Evolutionary conservation across 768 basidiomycete genomes (phyloP), one percentile per base, ranked within the genome.

Genomic region (Tylopilus rubrobrunneus): DNA sequence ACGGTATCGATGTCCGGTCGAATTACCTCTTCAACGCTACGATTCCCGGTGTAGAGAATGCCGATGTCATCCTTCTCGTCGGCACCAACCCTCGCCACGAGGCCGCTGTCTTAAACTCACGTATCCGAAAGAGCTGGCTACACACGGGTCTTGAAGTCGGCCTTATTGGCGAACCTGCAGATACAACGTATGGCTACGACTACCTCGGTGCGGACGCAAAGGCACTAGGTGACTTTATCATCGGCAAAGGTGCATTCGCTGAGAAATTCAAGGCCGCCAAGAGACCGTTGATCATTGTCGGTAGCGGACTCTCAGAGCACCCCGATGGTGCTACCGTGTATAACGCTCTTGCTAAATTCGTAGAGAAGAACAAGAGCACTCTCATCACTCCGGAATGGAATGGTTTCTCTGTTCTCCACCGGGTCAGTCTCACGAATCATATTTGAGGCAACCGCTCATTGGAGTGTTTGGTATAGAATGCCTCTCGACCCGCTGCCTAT

Each of bases 41-140:
- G 23, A 92, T 99, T 54, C 85, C 92, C 27, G 89, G 89, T 23
- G 79, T 96, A 27, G 97, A 97, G 66, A 77, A 85, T 44, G 95
- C 97, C 23, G 97, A 99, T 62, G 91, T 75, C 19, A 91, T 99
- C 59, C 83, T 98, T 8, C 82, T 99, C 28, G 84, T 98, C 61
- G 97, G 96, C 52, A 97, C 94, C 41, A 97, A 98, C 74, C 96
- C 96, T 10, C 80, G 97, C 19, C 95, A 98, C 67, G 97, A 99
- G 71, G 97, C 94, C 5, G 89, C 97, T 21, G 95, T 98, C 51
- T 78, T 98, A 60, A 99, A 98, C 78, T 93, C 95, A 25, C 91
- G 97, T 57, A 92, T 99, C 63, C 83, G 97, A 62, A 95, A 93
- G 78, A 87, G 84, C 62, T 99, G 92, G 90, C 68, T 99, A 59